Evolutionary conservation across 176 grass and related monocot genomes (phyloP), one percentile per base, ranked within the genome.

Genomic region (Carex littledalei): DNA sequence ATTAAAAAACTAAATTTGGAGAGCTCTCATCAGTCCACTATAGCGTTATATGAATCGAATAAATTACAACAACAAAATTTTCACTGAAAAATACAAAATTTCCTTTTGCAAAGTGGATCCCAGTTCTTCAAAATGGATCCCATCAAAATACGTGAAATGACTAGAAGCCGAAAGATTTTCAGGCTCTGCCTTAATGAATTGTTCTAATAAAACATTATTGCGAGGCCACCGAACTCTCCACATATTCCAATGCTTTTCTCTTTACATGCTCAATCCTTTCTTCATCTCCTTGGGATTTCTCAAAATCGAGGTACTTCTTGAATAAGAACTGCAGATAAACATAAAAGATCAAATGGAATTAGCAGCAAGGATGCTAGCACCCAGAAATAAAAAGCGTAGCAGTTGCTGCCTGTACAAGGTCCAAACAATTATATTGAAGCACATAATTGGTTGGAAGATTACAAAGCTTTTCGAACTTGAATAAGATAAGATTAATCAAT

Each of bases 251-350:
- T 86, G 95, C 95, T 71, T 90, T 94, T 47, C 64, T 84, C 88
- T 95, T 94, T 37, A 98, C 95, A 58, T 90, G 84, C 52, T 92
- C 85, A 0, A 92, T 89, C 63, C 83, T 95, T 65, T 88, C 89
- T 29, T 89, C 85, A 3, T 91, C 70, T 2, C 89, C 83, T 61
- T 82, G 88, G 2, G 80, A 81, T 77, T 90, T 90, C 77, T 98
- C 95, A 6, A 90, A 98, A 59, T 90, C 84, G 6, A 95, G 89
- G 65, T 95, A 98, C 84, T 98, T 98, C 35, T 93, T 98, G 78
- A 98, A 95, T 52, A 98, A 90, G 55, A 95, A 98, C 95, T 98
- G 90, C 14, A 56, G 17, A 35, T 21, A 84, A 22, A 78, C 47
- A 18, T 8, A 90, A 52, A 22, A 83, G 18, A 17, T 50, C 3